Base-by-base conservation (phyloP, 345 rosid species). In the Euphorbia lathyris region DNA sequence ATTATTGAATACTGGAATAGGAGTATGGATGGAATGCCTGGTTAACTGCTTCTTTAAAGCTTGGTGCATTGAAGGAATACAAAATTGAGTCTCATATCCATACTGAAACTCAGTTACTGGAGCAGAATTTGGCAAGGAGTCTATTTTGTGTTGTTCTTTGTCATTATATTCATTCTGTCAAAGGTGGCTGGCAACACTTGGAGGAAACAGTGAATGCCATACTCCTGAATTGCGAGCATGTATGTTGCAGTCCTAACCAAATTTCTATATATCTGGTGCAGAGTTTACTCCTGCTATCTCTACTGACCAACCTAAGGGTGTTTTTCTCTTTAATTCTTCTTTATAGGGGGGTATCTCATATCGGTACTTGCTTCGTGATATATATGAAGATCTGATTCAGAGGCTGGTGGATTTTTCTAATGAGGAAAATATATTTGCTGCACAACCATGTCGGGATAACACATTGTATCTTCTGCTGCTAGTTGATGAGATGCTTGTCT, bases 101-200 rank as follows among this genome's bases (percentile, higher is more conserved):
- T 60, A 78, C 50, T 74, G 88, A 82, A 66, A 58, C 53, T 73
- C 83, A 80, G 82, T 61, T 70, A 58, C 83, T 74, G 69, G 98
- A 93, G 79, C 90, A 82, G 75, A 78, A 74, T 66, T 77, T 86
- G 78, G 86, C 86, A 75, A 88, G 88, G 83, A 86, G 84, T 72
- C 71, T 93, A 67, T 93, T 82, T 69, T 89, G 88, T 75, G 79
- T 85, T 74, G 92, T 91, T 77, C 97, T 93, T 75, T 84, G 94
- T 79, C 92, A 93, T 84, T 85, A 85, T 79, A 79, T 91, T 55
- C 80, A 77, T 73, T 88, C 85, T 30, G 85, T 93, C 63, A 93
- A 91, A 86, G 97, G 98, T 70, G 98, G 98, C 74, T 94, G 98
- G 98, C 98, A 89, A 75, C 93, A 83, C 61, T 77, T 94, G 70